These are phyloP conservation scores for Gossypium raimondii DNA, from an alignment of 345 rosid species.

Conservation along the genomic window DNA sequence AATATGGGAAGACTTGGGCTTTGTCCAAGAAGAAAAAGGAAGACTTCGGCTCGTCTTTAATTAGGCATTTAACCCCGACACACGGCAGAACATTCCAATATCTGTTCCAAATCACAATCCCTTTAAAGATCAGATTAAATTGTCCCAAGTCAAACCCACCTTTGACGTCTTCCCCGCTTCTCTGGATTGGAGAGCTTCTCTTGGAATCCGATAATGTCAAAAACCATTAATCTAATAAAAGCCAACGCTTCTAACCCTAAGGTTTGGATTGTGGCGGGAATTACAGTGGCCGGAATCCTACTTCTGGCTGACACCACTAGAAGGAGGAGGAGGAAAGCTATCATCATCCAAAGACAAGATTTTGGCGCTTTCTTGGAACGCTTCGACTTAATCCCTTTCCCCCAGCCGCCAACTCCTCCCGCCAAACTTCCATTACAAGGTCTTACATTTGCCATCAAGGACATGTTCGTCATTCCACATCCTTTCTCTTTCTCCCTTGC, in stretches of 20 bases:
- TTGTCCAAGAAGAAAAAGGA: too few species aligned
- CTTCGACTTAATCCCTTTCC: conserved; percentile 62
- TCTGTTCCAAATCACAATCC: not conserved
- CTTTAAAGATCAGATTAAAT: too few species aligned
- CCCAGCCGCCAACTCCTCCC: conserved; percentile 91
- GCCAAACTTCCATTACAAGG: conserved; percentile 61
- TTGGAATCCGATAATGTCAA: conserved; percentile 35
- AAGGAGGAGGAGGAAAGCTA: conserved; percentile 42
- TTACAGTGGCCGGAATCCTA: conserved; percentile 68
- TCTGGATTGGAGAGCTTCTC: too few species aligned
- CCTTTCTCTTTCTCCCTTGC: not conserved
- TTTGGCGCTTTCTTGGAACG: conserved; percentile 76
- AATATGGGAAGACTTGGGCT: too few species aligned
- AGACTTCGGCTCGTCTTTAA: too few species aligned
- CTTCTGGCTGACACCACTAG: conserved; percentile 59
- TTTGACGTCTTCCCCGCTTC: conserved; percentile 19
- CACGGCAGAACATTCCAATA: conserved; percentile 15
- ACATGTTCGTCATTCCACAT: conserved; percentile 42
- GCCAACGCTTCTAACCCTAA: conserved; percentile 55
- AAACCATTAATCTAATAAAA: conserved; percentile 40
- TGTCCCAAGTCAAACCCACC: conserved; percentile 23
- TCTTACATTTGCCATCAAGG: conserved; percentile 71
- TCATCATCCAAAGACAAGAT: conserved; percentile 35
- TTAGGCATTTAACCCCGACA: conserved; percentile 1
- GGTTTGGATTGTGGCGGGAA: conserved; percentile 72